These are phyloP conservation scores for Poa pratensis DNA, from an alignment of 176 grass and related monocot genomes.

Conservation along the genomic window DNA sequence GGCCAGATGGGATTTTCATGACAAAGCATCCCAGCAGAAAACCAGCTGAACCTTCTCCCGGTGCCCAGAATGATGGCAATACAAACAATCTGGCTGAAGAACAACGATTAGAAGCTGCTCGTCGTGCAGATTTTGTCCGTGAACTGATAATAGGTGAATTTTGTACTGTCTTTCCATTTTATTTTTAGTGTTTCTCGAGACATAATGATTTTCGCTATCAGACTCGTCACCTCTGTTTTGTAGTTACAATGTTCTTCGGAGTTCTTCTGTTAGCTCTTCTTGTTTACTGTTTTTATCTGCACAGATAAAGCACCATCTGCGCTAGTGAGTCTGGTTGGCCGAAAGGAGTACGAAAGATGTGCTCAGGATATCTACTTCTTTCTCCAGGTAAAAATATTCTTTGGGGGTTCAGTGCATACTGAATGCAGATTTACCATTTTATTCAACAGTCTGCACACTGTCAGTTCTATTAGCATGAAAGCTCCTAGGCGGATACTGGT, in stretches of 20 bases:
- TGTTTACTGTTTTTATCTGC: neutral
- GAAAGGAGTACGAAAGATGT: constrained; percentile 94
- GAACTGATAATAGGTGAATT: constrained; percentile 91
- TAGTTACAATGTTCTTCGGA: neutral
- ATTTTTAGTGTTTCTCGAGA: neutral
- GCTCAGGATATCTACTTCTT: constrained; percentile 96
- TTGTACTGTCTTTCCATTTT: neutral
- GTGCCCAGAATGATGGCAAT: constrained; percentile 52
- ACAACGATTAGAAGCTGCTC: constrained; percentile 82
- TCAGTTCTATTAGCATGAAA: constrained; percentile 20
- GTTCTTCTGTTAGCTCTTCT: neutral
- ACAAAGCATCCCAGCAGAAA: constrained; percentile 95
- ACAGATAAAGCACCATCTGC: constrained; percentile 86
- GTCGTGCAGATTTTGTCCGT: constrained; percentile 77
- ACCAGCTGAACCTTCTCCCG: constrained; percentile 48
- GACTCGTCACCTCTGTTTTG: neutral
- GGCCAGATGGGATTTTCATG: constrained; percentile 98
- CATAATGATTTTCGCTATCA: constrained; percentile 5
- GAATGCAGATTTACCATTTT: constrained; percentile 11
- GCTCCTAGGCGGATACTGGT: neutral
- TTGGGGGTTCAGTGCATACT: constrained; percentile 8
- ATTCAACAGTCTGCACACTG: neutral
- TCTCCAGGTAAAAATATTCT: constrained; percentile 76
- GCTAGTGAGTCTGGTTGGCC: constrained; percentile 87
- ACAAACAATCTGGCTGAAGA: constrained; percentile 59